Conservation (phyloP, 2,329 filamentous ascomycete species). For the Fusarium solani-melongenae region DNA sequence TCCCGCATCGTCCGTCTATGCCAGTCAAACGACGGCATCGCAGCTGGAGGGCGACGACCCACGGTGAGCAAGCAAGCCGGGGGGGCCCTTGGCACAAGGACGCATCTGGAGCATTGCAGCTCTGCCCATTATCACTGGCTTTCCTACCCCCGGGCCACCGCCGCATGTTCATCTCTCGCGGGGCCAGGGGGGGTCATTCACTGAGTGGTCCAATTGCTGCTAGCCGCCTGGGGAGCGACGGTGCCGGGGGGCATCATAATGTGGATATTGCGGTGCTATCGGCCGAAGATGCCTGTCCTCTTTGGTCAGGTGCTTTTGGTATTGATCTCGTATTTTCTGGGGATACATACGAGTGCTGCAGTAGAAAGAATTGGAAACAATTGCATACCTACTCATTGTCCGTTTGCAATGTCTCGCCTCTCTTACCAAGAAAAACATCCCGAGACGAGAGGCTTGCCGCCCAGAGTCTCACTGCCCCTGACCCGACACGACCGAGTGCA, state of each 20-base stretch:
- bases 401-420: neutral
- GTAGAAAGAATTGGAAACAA: neutral
- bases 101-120: conserved; percentile 16
- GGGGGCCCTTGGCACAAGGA: neutral
- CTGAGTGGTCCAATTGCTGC: conserved; percentile 22
- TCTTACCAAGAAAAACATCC: neutral
- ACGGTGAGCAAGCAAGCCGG: neutral
- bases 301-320: conserved; percentile 12
- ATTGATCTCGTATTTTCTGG: neutral
- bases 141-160: neutral
- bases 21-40: conserved; percentile 11
- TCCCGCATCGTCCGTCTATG: conserved; percentile 9
- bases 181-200: conserved; percentile 27
- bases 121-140: conserved; percentile 25
- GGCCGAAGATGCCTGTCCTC: conserved; percentile 28
- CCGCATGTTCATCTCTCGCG: conserved; percentile 30
- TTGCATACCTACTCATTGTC: neutral
- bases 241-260: neutral
- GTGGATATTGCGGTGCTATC: conserved; percentile 25
- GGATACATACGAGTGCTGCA: neutral
- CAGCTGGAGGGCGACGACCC: neutral
- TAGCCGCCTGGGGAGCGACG: conserved; percentile 27
- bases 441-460: conserved; percentile 16
- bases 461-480: conserved; percentile 24
- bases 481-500: conserved; percentile 18